Evolutionary conservation across 495 filamentous ascomycete genomes (phyloP), one percentile per base, ranked within the genome.

Genomic region (Cryomyces minteri): DNA sequence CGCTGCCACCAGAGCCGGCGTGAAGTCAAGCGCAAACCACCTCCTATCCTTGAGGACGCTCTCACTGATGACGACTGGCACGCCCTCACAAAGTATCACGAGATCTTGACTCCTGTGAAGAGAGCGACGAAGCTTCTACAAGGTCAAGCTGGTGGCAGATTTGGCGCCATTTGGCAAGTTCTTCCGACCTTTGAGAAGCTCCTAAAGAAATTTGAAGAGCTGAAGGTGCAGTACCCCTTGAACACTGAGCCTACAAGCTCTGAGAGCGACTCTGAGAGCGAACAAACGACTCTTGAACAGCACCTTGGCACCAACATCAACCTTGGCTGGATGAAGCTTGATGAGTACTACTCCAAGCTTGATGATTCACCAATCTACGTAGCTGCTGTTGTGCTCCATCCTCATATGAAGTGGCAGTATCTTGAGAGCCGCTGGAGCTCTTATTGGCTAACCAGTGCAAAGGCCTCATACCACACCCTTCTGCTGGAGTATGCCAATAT

Each of bases 81-180:
- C 18, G 45, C 40, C 4, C 41, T 51, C 25, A 43, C 12, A 25
- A 11, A 18, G 8, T 49, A 45, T 32, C 36, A 39, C 33, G 36
- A 49, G 43, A 45, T 49, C 42, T 32, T 49, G 34, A 11, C 44
- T 31, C 47, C 43, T 6, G 18, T 49, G 12, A 49, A 47, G 43
- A 36, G 40, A 30, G 29, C 43, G 6, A 49, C 47, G 31, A 48
- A 12, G 5, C 9, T 28, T 31, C 47, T 49, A 12, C 28, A 49
- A 49, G 47, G 47, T 34, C n/a, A 49, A 5, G 33, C 38, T 47
- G 43, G 43, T 30, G 37, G 34, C 28, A 36, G 47, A 14, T 40
- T 37, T 38, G 38, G 40, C 10, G 28, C 28, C 11, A 47, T 6
- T 41, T 41, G 25, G 39, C 7, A 41, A 6, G 39, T 41, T 8